A percentile compares a stretch with the other conserved stretches of the same genome.
Conservation (phyloP, 345 rosid genomes). For the Adansonia digitata region DNA sequence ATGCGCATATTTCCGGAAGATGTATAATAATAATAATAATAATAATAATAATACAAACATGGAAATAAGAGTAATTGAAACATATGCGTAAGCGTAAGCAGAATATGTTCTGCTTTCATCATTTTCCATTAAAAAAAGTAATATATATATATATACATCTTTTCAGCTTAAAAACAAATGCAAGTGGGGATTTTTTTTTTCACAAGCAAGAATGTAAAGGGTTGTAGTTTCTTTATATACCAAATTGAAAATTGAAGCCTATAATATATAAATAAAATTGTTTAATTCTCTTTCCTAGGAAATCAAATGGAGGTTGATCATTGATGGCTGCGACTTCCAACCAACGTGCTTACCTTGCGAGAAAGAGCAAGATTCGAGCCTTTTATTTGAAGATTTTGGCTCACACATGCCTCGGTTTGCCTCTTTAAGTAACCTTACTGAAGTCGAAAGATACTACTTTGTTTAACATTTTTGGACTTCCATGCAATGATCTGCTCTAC, state of each 20-base stretch:
- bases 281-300: not conserved
- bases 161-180: not conserved
- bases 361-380: not conserved
- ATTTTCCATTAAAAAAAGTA: not conserved
- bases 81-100: not conserved
- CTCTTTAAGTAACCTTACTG: constrained; percentile 2
- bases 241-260: not conserved
- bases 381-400: not conserved
- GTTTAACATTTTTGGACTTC: not conserved
- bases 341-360: not conserved
- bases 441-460: not conserved
- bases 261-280: not conserved
- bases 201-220: not conserved
- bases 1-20: not conserved
- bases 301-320: not conserved
- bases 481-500: not conserved
- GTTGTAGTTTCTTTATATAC: not conserved
- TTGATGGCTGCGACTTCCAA: not conserved
- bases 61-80: not conserved
- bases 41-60: not conserved
- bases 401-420: not conserved
- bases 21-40: not conserved
- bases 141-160: not conserved
- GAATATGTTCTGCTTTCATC: not conserved
- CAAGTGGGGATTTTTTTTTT: not conserved